phyloP scores from a whole-genome alignment of 2,329 filamentous ascomycete genomes.

The Xylaria polymorpha region DNA sequence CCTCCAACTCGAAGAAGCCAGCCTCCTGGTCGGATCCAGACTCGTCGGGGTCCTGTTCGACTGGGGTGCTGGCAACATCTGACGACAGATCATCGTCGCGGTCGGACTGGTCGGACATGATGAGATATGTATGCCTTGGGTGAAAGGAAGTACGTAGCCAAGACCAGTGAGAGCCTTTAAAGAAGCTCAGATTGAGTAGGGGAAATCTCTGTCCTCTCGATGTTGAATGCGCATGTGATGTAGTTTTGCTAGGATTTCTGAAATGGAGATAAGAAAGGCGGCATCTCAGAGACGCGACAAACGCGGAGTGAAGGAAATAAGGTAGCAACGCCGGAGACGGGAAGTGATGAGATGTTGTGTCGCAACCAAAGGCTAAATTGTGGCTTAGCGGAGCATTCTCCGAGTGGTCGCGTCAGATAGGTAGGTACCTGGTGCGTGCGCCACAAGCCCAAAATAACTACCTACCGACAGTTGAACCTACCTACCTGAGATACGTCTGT shows the following conservation, averaged over 20 bases:
- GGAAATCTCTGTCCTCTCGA: not conserved
- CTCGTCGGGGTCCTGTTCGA: conserved; percentile 39
- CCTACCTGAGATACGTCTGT: too few relatives aligned
- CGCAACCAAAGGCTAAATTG: conserved; percentile 17
- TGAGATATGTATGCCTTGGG: conserved; percentile 17
- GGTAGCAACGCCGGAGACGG: not conserved
- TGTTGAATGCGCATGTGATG: conserved; percentile 5
- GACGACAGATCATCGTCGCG: conserved; percentile 35
- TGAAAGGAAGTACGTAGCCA: conserved; percentile 1
- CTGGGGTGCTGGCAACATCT: conserved; percentile 9
- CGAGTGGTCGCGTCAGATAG: not conserved
- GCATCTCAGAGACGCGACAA: conserved; percentile 1
- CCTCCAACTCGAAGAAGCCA: conserved; percentile 49
- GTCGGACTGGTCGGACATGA: conserved; percentile 45
- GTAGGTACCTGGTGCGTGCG: not conserved
- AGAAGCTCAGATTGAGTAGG: not conserved
- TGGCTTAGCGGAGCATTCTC: conserved; percentile 17
- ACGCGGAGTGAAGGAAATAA: conserved; percentile 11
- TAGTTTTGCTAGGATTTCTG: not conserved
- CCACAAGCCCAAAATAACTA: conserved; percentile 2
- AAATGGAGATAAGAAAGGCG: conserved; percentile 18
- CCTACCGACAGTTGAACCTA: too few relatives aligned
- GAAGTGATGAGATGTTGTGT: conserved; percentile 10
- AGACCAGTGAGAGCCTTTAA: not conserved
- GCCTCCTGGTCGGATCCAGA: conserved; percentile 38